Conservation (phyloP, 306 rosid species). For the Sicyos edulis region DNA sequence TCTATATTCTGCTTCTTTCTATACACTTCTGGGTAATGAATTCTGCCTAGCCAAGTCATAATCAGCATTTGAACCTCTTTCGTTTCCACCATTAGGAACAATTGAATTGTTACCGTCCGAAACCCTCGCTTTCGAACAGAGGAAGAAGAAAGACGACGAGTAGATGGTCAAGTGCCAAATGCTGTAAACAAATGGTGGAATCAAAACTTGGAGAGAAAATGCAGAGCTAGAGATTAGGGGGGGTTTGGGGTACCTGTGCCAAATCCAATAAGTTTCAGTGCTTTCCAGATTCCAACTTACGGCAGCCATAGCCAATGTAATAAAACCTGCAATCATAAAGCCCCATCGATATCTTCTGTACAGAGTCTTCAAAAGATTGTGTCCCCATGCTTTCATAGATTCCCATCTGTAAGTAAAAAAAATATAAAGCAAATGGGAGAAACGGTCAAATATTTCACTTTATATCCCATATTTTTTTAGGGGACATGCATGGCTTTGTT, state of each 20-base stretch:
- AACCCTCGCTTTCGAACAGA: conserved; percentile 48
- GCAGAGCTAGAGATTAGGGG: conserved; percentile 4
- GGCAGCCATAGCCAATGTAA: conserved; percentile 65
- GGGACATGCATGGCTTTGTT: too few species aligned
- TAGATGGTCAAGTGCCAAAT: conserved; percentile 82
- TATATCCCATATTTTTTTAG: too few species aligned
- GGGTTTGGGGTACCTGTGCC: conserved; percentile 72
- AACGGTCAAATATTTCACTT: too few species aligned
- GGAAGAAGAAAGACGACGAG: conserved; percentile 71
- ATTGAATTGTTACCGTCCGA: conserved; percentile 18
- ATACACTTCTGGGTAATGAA: conserved; percentile 30
- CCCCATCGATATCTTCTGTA: conserved; percentile 68
- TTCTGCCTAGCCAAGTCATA: conserved; percentile 46
- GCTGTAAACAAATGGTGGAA: conserved; percentile 45
- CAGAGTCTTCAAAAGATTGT: conserved; percentile 43
- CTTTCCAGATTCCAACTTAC: conserved; percentile 72
- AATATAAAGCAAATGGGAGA: too few species aligned
- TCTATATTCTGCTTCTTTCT: not conserved
- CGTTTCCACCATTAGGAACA: conserved; percentile 24
- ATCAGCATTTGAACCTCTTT: conserved; percentile 18
- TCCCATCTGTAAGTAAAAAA: conserved; percentile 48
- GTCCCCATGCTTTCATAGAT: conserved; percentile 53
- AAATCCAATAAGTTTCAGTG: conserved; percentile 80
- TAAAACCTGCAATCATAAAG: conserved; percentile 59
- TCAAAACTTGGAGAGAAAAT: conserved; percentile 11